phyloP scores from a whole-genome alignment of 2,329 filamentous ascomycete species.

The Sporothrix euskadiensis region DNA sequence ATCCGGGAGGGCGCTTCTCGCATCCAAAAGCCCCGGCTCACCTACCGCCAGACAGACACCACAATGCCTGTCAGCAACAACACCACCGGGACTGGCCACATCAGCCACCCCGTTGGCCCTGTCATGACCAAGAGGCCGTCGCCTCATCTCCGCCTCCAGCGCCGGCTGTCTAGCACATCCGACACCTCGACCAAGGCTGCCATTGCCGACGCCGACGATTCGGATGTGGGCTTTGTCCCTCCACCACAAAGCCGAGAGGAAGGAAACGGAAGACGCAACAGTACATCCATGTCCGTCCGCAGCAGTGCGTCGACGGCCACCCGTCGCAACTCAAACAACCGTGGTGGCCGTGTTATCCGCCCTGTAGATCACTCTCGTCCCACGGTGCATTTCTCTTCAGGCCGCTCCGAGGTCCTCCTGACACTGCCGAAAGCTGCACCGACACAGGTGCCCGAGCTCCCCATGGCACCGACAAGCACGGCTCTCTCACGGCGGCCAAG shows the following conservation, averaged over 20 bases:
- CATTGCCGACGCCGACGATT: constrained; percentile 20
- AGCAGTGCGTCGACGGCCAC: neutral
- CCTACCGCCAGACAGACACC: constrained; percentile 21
- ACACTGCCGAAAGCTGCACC: neutral
- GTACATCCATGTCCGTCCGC: neutral
- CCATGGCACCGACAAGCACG: neutral
- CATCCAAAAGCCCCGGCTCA: constrained; percentile 25
- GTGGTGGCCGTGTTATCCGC: neutral
- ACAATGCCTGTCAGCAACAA: neutral
- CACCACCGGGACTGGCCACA: neutral
- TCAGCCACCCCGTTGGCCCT: neutral
- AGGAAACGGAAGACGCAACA: neutral
- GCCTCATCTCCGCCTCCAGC: constrained; percentile 24
- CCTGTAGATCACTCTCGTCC: constrained; percentile 21
- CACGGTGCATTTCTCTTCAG: constrained; percentile 8
- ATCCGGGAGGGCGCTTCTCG: constrained; percentile 21
- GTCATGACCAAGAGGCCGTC: neutral
- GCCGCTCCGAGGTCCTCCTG: neutral
- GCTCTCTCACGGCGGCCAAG: neutral
- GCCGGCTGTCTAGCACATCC: constrained; percentile 25
- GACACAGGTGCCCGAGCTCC: neutral
- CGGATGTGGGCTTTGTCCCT: neutral
- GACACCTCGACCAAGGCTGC: constrained; percentile 26
- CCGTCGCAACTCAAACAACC: neutral
- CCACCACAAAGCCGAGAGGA: neutral